Percentiles rank a stretch among this genome's conserved stretches.
phyloP scores from a whole-genome alignment of 148 eudicot species.

The Bassia scoparia region DNA sequence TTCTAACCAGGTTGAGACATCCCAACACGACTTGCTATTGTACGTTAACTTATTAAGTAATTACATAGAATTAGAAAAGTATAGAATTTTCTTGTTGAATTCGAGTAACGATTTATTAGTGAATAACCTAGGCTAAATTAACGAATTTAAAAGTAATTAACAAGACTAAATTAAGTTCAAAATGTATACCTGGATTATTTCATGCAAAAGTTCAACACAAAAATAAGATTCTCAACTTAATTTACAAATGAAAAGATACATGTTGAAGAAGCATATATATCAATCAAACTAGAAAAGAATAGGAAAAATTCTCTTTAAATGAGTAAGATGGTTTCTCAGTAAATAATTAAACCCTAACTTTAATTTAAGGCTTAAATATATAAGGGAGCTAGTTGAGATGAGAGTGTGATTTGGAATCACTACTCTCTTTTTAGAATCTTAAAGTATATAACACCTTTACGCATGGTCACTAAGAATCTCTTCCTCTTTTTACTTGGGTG shows the following conservation, averaged over 20 bases:
- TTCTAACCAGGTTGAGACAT: no score
- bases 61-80: no score
- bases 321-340: constrained; percentile 10
- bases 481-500: no score
- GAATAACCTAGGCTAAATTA: no score
- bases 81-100: no score
- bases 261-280: background rate
- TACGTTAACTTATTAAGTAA: no score
- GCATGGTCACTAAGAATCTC: constrained; percentile 1
- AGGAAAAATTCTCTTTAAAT: constrained; percentile 14
- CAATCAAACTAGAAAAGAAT: no score
- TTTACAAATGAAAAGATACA: background rate
- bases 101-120: no score
- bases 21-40: no score
- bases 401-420: background rate
- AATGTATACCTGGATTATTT: background rate
- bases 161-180: background rate
- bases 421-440: background rate
- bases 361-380: background rate
- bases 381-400: background rate
- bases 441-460: background rate
- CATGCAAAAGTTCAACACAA: background rate
- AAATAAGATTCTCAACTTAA: background rate
- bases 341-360: constrained; percentile 17
- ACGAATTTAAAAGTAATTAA: background rate